Evolutionary conservation across 2,329 filamentous ascomycete genomes (phyloP).

Genomic region (Verticillium longisporum): DNA sequence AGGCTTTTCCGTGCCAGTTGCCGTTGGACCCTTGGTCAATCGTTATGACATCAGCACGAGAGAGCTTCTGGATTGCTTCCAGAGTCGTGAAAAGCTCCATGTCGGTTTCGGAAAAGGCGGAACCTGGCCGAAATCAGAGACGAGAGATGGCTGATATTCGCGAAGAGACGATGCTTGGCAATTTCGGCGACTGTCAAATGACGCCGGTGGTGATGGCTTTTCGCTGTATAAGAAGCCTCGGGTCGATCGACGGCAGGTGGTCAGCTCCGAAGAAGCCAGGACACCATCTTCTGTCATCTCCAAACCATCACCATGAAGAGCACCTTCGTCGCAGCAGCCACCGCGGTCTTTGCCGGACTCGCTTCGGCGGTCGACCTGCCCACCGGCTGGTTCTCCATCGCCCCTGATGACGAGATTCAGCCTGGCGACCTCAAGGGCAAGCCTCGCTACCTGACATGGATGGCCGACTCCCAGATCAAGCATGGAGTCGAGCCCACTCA

Average conservation of each 20-base stretch:
- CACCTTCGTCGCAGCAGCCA: not conserved
- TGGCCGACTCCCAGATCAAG: constrained; percentile 19
- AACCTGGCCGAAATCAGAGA: not conserved
- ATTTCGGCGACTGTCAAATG: not conserved
- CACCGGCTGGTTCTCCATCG: constrained; percentile 9
- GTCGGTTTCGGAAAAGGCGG: not conserved
- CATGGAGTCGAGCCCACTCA: constrained; percentile 17
- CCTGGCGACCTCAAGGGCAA: constrained; percentile 6
- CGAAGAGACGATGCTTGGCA: not conserved
- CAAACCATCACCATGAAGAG: not conserved
- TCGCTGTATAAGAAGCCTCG: not conserved
- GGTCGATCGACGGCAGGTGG: not conserved
- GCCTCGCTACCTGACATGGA: constrained; percentile 16
- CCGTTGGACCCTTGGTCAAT: not conserved
- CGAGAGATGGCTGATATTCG: not conserved
- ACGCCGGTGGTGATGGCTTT: not conserved
- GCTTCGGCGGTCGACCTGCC: constrained; percentile 7
- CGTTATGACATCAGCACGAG: not conserved
- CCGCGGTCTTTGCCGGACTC: constrained; percentile 3
- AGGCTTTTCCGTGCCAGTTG: not conserved
- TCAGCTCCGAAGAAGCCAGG: not conserved
- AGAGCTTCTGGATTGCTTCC: not conserved
- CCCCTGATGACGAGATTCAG: constrained; percentile 7
- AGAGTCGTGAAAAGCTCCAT: not conserved
- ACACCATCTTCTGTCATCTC: not conserved